phyloP scores from a whole-genome alignment of 2,329 filamentous ascomycete genomes.

The Phaeosphaeriaceae sp. region DNA sequence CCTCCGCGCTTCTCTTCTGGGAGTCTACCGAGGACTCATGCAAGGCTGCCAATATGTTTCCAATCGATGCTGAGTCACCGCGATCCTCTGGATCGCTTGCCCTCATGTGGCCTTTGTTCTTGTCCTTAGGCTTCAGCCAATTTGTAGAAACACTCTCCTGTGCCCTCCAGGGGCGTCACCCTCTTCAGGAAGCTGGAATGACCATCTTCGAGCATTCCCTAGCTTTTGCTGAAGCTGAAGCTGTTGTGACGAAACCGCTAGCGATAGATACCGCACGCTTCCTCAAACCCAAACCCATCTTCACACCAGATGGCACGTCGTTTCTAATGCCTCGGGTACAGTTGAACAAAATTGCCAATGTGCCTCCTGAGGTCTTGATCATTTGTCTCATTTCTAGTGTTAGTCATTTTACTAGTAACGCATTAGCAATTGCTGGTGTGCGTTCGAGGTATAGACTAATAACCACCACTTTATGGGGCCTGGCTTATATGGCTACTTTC shows the following conservation, averaged over 20 bases:
- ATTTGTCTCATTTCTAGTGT: constrained; percentile 87
- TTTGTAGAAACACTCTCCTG: constrained; percentile 89
- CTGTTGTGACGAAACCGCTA: constrained; percentile 80
- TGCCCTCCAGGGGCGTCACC: constrained; percentile 80
- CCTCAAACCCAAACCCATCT: constrained; percentile 44
- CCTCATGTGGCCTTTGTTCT: constrained; percentile 75
- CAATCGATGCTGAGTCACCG: constrained; percentile 57
- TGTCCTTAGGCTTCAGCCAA: constrained; percentile 73
- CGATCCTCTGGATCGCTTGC: constrained; percentile 79
- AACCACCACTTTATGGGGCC: constrained; percentile 87
- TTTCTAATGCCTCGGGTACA: constrained; percentile 57
- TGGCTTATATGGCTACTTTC: constrained; percentile 88
- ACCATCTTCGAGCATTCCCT: constrained; percentile 95
- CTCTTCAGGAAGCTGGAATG: constrained; percentile 90
- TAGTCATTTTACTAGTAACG: constrained; percentile 85
- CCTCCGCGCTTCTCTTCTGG: constrained; percentile 74
- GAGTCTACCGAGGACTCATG: constrained; percentile 78
- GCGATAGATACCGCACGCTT: constrained; percentile 70
- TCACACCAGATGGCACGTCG: constrained; percentile 55
- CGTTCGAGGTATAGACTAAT: constrained; percentile 81
- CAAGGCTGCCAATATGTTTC: constrained; percentile 72
- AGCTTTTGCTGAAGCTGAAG: constrained; percentile 94
- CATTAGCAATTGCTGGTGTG: constrained; percentile 79
- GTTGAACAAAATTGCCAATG: constrained; percentile 82
- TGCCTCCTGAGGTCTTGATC: constrained; percentile 84